Evolutionary conservation across 108 stramenopile species (phyloP).

Genomic region (Conticribra guillardii): DNA sequence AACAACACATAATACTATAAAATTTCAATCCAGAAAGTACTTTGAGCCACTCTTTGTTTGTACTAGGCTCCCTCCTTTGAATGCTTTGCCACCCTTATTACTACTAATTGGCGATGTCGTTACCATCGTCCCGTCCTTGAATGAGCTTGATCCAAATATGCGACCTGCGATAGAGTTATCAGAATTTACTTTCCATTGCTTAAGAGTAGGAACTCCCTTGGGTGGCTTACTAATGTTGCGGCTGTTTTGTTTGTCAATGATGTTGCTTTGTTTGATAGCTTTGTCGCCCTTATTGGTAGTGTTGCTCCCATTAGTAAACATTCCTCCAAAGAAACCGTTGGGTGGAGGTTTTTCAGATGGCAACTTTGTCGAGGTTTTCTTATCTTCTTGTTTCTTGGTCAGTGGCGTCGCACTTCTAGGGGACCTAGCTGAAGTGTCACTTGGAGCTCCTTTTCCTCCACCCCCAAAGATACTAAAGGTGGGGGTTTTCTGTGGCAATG

Average conservation of each 20-base stretch:
- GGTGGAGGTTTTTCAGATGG: neutral
- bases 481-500: neutral
- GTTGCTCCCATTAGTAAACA: neutral
- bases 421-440: too few species aligned
- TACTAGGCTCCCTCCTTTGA: constrained; percentile 16
- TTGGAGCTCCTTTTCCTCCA: too few species aligned
- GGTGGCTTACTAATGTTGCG: neutral
- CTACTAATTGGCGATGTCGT: constrained; percentile 27
- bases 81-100: neutral
- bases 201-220: constrained; percentile 9
- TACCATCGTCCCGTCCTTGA: constrained; percentile 26
- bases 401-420: too few species aligned
- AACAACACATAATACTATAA: too few species aligned
- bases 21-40: constrained; percentile 28
- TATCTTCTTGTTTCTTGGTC: neutral
- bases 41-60: constrained; percentile 29
- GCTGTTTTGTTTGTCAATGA: neutral
- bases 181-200: constrained; percentile 27
- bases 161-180: constrained; percentile 22
- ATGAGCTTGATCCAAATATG: constrained; percentile 27
- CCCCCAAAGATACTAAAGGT: constrained; percentile 7
- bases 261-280: too few species aligned
- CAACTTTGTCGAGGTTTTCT: neutral
- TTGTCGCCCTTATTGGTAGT: neutral
- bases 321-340: too few species aligned